phyloP scores from a whole-genome alignment of 805 yeast genomes.

The Cyberlindnera maritima region DNA sequence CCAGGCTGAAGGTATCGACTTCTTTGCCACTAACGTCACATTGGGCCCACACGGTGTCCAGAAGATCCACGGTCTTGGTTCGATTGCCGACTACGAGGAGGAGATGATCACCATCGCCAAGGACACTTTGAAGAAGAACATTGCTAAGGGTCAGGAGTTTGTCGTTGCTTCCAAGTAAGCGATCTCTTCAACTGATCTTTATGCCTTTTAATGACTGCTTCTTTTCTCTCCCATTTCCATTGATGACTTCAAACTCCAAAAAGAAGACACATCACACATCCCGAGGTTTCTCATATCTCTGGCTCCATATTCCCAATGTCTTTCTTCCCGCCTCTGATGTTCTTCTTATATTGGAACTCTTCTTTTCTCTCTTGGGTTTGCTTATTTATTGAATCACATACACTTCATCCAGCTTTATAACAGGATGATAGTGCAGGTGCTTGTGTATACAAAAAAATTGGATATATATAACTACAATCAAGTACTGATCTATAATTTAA shows the following conservation, averaged over 20 bases:
- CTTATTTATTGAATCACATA: too few species aligned
- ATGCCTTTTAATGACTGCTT: background rate
- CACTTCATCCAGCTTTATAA: too few species aligned
- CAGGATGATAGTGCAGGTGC: too few species aligned
- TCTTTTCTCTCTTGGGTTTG: too few species aligned
- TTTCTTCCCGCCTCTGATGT: too few species aligned
- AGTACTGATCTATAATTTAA: too few species aligned
- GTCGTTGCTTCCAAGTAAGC: constrained; percentile 45
- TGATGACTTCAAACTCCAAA: background rate
- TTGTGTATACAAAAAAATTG: too few species aligned
- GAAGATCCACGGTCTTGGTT: constrained; percentile 76
- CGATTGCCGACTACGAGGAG: constrained; percentile 74
- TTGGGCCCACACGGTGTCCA: constrained; percentile 90
- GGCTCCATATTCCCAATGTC: too few species aligned
- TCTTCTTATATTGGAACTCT: too few species aligned
- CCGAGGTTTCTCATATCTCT: too few species aligned
- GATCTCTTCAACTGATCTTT: background rate
- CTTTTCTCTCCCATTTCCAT: background rate
- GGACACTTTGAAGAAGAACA: constrained; percentile 46
- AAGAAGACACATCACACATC: too few species aligned
- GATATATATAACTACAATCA: too few species aligned
- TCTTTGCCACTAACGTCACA: constrained; percentile 94
- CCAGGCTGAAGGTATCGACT: constrained; percentile 84
- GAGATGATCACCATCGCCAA: constrained; percentile 84
- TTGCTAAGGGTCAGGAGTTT: constrained; percentile 89